Conservation (phyloP, 208 protist species). For the Phytomonas sp. region DNA sequence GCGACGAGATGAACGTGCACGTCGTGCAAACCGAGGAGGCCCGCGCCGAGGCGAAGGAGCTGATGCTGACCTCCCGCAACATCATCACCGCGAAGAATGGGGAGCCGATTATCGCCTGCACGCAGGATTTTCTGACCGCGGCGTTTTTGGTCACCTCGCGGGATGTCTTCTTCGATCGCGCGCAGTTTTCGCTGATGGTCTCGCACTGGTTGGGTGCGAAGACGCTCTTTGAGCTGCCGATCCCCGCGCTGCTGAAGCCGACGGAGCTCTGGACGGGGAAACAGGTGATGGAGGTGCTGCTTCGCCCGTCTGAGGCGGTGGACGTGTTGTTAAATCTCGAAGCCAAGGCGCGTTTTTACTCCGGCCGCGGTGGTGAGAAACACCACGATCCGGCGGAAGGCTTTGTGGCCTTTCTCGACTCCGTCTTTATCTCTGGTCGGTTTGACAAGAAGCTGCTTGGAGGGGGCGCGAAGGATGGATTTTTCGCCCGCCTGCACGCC, state of each 20-base stretch:
- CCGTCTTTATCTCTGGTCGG: constrained; percentile 92
- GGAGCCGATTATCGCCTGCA: constrained; percentile 96
- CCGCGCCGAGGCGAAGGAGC: constrained; percentile 92
- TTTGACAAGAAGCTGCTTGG: constrained; percentile 97
- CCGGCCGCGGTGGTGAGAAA: constrained; percentile 16
- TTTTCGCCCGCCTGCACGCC: constrained; percentile 95
- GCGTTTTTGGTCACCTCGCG: constrained; percentile 94
- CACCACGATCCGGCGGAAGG: constrained; percentile 86
- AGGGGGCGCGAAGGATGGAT: constrained; percentile 89
- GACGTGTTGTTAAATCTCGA: constrained; percentile 88
- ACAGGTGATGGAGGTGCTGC: constrained; percentile 95
- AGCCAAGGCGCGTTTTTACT: constrained; percentile 88
- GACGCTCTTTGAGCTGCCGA: constrained; percentile 89
- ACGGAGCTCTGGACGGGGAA: constrained; percentile 98
- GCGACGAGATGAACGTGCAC: constrained; percentile 99
- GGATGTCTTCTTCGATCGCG: constrained; percentile 95
- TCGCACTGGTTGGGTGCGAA: constrained; percentile 79
- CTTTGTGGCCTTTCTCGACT: constrained; percentile 93
- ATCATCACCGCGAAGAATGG: constrained; percentile 98
- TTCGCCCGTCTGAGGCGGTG: constrained; percentile 55
- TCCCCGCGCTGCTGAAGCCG: constrained; percentile 96
- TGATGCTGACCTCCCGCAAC: constrained; percentile 97
- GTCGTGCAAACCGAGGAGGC: constrained; percentile 99
- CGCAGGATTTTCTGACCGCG: constrained; percentile 99
- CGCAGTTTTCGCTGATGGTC: constrained; percentile 83